Evolutionary conservation across 1,139 yeast species (phyloP), one percentile per base, ranked within the genome.

Genomic region (Suhomyces yuchorum): DNA sequence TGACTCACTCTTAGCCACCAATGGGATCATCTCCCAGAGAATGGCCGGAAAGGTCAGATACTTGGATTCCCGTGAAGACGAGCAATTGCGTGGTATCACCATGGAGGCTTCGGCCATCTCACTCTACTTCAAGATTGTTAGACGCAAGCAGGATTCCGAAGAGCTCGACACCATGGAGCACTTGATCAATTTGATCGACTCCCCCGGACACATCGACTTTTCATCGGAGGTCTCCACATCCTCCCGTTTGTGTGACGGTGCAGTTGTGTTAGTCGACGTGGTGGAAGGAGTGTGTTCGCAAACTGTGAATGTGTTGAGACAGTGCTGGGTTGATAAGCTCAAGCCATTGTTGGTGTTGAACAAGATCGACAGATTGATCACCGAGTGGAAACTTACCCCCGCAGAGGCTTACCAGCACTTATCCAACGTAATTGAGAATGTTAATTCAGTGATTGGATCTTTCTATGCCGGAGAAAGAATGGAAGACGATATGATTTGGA

Each of bases 271-370:
- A 18, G 97, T 95, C 1, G 99, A 93, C 66, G 98, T 89, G 2
- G 97, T 95, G 3, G 99, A 95, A 68, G 99, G 99, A 28, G 98
- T 95, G 0, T 91, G 98, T 61, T 91, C 97, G 0, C 99, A 93
- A 64, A 95, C 99, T 0, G 89, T 93, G 8, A 92, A 95, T 22
- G 99, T 95, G 1, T 73, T 95, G 51, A 80, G 98, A 60, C 99
- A 95, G 65, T 90, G 97, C 48, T 93, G 99, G 98, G 81, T 86
- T 4, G 99, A 95, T 62, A 85, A 88, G 56, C 71, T 95, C 57
- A 89, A 85, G 62, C 97, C 98, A 1, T 71, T 95, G 5, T 75
- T 95, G 49, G 97, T 95, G n/a, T 71, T 95, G 58, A 95, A 95
- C 67, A 95, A 95, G 67, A 84, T 95, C 50, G 99, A 95, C 65